Base-by-base conservation (phyloP, 2,329 filamentous ascomycete species). In the Beauveria australis region DNA sequence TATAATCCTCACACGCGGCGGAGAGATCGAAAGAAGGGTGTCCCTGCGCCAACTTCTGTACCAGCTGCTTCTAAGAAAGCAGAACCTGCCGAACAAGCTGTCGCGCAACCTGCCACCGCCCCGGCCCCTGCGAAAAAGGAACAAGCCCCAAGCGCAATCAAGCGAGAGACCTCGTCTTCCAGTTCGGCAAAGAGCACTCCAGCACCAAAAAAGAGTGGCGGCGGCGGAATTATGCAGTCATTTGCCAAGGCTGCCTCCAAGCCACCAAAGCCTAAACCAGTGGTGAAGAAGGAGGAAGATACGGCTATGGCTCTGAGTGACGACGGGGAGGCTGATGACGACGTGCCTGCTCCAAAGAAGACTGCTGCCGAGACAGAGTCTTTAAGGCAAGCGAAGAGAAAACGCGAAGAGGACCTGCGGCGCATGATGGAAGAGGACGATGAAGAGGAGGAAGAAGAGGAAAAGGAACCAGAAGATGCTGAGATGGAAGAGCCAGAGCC, bases 191-290 rank as follows among this genome's bases (percentile, higher is more conserved):
- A 73, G 60, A 58, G 71, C 4, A 48, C 75, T 3, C 67, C 73
- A 22, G 64, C 76, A 5, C 43, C 67, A 3, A 91, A 89, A 68
- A 83, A 82, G 61, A 81, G 83, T 58, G 79, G 76, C 18, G 83
- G 86, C 14, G 76, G 75, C 3, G 82, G 83, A 62, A 84, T 95
- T 28, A 91, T 94, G 79, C 87, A 88, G 63, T 89, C 90, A 0
- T 95, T 95, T 70, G 89, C 89, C 16, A 90, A 88, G 67, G 77
- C 79, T 5, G 73, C 72, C 3, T 67, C 71, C 4, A 74, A 69
- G 54, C 68, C 77, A 0, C 67, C 74, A 4, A 79, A 77, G 66
- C 77, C 86, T 5, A 90, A 86, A 67, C 65, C 67, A 10, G 62
- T 66, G 7, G 53, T 63, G 6, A 71, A 68, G 51, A 66, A 74